phyloP scores from a whole-genome alignment of 306 rosid species.

The Oemleria cerasiformis region DNA sequence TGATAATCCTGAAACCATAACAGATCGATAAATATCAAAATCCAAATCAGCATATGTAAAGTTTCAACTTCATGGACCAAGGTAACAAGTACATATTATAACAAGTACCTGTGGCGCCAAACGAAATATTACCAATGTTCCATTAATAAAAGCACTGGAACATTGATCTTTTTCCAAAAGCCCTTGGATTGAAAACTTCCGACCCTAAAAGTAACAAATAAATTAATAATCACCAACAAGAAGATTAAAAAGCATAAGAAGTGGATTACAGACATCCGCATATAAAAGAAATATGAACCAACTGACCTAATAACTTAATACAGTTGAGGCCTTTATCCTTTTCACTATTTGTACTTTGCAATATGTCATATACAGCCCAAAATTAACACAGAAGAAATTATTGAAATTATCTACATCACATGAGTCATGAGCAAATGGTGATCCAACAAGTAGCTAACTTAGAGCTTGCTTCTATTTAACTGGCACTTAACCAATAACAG shows the following conservation, averaged over 20 bases:
- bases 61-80: conserved; percentile 12
- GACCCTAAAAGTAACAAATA: conserved; percentile 55
- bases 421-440: too few relatives aligned
- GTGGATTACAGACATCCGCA: background rate
- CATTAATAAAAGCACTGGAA: conserved; percentile 66
- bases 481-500: background rate
- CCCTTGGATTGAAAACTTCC: conserved; percentile 88
- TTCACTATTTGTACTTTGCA: background rate
- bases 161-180: conserved; percentile 69
- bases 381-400: background rate
- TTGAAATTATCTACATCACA: too few relatives aligned
- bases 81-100: conserved; percentile 3
- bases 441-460: too few relatives aligned
- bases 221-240: background rate
- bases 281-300: background rate
- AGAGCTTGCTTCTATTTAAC: background rate
- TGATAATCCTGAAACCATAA: conserved; percentile 82
- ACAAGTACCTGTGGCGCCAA: conserved; percentile 91
- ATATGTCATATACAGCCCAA: background rate
- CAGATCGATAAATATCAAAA: conserved; percentile 12
- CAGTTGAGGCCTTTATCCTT: background rate
- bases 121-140: conserved; percentile 89
- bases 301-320: background rate
- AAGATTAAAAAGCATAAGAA: background rate
- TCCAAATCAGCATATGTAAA: conserved; percentile 11